Base-by-base conservation (phyloP, 1,284 basidiomycete genomes). In the Ceratobasidium sp. region DNA sequence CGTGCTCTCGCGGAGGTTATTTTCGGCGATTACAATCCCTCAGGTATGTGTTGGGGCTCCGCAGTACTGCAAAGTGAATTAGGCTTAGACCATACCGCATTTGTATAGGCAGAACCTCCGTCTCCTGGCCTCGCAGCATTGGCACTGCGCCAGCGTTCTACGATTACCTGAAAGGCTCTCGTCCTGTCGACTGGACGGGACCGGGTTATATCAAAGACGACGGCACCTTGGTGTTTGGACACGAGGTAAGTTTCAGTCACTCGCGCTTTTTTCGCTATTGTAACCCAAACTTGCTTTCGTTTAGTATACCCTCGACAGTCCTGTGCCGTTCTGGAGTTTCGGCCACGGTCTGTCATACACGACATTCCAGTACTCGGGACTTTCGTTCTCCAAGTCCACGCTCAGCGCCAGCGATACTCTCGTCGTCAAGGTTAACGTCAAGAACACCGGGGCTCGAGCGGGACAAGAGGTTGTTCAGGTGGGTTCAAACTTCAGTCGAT, bases 291-390 rank as follows among this genome's bases (percentile, higher is more conserved):
- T 74, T 14, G 36, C 71, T 53, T 22, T 66, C 27, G 31, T 29
- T n/a, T 75, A 90, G 88, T 91, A 91, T 74, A 89, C 90, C 5
- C 84, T 90, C n/a, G 82, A 89, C 77, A 86, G 82, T 54, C 89
- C 89, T 0, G 81, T 87, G 2, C 89, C 89, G 0, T 77, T 90
- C 0, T 91, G 89, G 89, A 87, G 86, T 77, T 91, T 91, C 79
- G 89, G 90, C 1, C 88, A 89, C 77, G 90, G 90, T 0, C 79
- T 91, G 76, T 90, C 88, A 75, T 91, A 91, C 76, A 90, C 89
- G 11, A 78, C 74, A n/a, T 78, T 77, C 73, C 69, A 65, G 44
- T 79, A 79, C 75, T 64, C 76, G 41, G 69, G 65, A 22, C 69
- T 79, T 27, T 53, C 48, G 15, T 80, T 90, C 22, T 88, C 88